Conservation (phyloP, 2,329 filamentous ascomycete genomes). For the Teratosphaeria pseudoeucalypti region DNA sequence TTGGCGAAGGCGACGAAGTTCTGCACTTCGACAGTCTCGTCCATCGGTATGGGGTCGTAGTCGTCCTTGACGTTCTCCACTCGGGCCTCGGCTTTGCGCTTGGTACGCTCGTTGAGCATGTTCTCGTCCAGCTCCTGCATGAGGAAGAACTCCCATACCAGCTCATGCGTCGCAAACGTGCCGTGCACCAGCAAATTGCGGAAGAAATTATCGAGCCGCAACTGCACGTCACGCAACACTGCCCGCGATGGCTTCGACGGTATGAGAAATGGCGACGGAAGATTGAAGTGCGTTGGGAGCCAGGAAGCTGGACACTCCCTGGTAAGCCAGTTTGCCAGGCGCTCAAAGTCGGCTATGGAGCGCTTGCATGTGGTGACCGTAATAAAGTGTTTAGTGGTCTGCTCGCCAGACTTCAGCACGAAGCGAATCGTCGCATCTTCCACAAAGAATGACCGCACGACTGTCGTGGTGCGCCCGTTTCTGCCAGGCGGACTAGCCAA, state of each 20-base stretch:
- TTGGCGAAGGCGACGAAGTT: constrained; percentile 84
- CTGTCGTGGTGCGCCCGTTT: constrained; percentile 78
- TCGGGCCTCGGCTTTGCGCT: constrained; percentile 73
- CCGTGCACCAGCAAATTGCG: constrained; percentile 78
- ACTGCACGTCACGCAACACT: constrained; percentile 76
- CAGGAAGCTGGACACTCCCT: constrained; percentile 93
- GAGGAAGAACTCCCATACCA: constrained; percentile 98
- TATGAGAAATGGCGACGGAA: constrained; percentile 83
- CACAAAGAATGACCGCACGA: constrained; percentile 92
- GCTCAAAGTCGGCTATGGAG: constrained; percentile 82
- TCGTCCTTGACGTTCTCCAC: constrained; percentile 82
- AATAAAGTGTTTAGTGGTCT: constrained; percentile 69
- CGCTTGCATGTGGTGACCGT: constrained; percentile 91
- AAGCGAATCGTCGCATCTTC: constrained; percentile 90
- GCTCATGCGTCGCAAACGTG: constrained; percentile 90
- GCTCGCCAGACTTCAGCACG: constrained; percentile 86
- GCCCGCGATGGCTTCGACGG: constrained; percentile 84
- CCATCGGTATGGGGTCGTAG: constrained; percentile 57
- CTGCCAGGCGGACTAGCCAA: constrained; percentile 62
- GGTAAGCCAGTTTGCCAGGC: constrained; percentile 69
- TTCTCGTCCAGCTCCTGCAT: constrained; percentile 86
- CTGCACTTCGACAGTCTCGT: constrained; percentile 68
- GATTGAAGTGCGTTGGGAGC: constrained; percentile 67
- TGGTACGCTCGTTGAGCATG: constrained; percentile 81
- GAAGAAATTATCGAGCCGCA: constrained; percentile 77